Conservation (phyloP, 768 basidiomycete genomes). For the Coprinopsis marcescibilis region DNA sequence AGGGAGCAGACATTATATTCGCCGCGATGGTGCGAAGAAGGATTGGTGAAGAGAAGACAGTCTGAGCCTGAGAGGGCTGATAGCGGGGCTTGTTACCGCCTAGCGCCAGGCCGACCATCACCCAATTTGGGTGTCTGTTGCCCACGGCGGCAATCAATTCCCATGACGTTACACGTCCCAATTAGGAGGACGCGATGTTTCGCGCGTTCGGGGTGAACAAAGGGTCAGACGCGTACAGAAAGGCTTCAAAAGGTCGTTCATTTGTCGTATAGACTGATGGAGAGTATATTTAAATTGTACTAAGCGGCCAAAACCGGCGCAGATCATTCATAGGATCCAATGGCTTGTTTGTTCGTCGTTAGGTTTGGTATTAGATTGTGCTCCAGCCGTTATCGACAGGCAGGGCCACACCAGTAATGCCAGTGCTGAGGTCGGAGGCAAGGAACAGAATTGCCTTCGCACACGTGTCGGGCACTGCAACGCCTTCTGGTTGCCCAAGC, state of each 20-base stretch:
- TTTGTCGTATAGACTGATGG: no score
- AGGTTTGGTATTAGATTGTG: constrained; percentile 1
- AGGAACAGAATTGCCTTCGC: constrained; percentile 12
- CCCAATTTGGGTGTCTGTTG: no score
- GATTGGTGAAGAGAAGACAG: not conserved
- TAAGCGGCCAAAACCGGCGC: not conserved
- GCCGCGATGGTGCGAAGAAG: constrained; percentile 5
- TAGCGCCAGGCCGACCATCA: no score
- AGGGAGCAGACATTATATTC: constrained; percentile 2
- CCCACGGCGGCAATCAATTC: no score
- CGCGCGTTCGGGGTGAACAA: no score
- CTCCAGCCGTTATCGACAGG: constrained; percentile 15
- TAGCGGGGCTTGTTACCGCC: not conserved
- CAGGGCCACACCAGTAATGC: constrained; percentile 9
- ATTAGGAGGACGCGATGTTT: no score
- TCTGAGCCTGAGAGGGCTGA: not conserved
- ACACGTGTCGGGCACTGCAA: constrained; percentile 2
- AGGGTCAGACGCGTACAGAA: no score
- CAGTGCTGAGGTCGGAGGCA: constrained; percentile 11
- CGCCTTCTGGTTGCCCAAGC: constrained; percentile 3
- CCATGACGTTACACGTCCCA: no score
- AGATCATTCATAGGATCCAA: not conserved
- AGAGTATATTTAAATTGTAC: not conserved
- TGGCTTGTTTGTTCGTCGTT: not conserved
- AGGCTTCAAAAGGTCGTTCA: no score